Evolutionary conservation across 2,329 filamentous ascomycete genomes (phyloP), one percentile per base, ranked within the genome.

Genomic region (Achaetomium macrosporum): DNA sequence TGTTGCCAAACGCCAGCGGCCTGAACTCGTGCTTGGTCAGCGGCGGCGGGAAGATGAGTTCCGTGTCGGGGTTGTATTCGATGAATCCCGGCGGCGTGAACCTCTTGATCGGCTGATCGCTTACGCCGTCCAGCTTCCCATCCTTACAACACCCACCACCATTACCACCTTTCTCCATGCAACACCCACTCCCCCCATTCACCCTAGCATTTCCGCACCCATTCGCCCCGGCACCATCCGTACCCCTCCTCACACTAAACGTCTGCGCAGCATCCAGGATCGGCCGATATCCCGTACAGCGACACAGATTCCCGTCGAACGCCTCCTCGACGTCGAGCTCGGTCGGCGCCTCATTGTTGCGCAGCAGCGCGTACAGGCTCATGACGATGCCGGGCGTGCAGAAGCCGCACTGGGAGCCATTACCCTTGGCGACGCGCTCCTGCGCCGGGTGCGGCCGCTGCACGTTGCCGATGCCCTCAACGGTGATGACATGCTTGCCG

Each of bases 321-420:
- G 92, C 91, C 71, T 97, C 93, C 69, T 99, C 93, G 33, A 97
- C 79, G 30, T 95, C 88, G 61, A 89, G 82, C 64, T 92, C 83
- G 2, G 83, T 84, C 0, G 92, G 91, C 17, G 78, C 77, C 4
- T 84, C 76, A 60, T 91, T 87, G 65, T 97, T 97, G 55, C 93
- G 81, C 31, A 99, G 76, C 42, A 97, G 76, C 6, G 93, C 93
- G 69, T 99, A 99, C 51, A 97, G 71, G 68, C 91, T 96, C 88
- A 97, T 97, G 57, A 97, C 91, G 64, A 99, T 97, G 2, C 93
- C 93, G 5, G 93, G 93, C 0, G 93, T 97, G 66, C 93, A 99
- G 71, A 99, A 99, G 1, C 91, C 80, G 55, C 80, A 99, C 69
- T 99, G 92, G 61, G 89, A 95, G 45, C 93, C 93, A 72, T 96